Base-by-base conservation (phyloP, 2,329 filamentous ascomycete genomes). In the Colletotrichum phormii region DNA sequence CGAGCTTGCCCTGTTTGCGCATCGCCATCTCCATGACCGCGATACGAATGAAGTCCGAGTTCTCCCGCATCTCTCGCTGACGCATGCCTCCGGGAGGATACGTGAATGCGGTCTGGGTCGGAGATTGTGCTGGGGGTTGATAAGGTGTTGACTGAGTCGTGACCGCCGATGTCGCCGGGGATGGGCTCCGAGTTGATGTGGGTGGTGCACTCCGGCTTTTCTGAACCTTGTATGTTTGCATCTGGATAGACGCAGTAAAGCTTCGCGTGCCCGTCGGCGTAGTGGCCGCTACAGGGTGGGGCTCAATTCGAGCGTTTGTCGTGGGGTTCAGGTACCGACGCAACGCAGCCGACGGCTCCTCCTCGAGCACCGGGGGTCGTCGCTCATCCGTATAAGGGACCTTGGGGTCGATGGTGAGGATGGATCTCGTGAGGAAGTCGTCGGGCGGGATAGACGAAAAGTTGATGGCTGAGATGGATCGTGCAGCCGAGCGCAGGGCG, bases 1-100 rank as follows among this genome's bases (percentile, higher is more conserved):
- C 90, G 64, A 93, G 84, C 80, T 93, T 93, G 76, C 91, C 91
- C 55, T 84, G 85, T 77, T 88, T 89, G 68, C 91, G 89, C 91
- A 93, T 93, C 13, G 91, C 88, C 88, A 93, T 92, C 78, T 93
- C 91, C 87, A 93, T 90, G 63, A 93, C 91, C 46, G 91, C 91
- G 67, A 93, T 89, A 76, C 91, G 89, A 78, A 93, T 92, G 77
- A 93, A 93, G 77, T 93, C 90, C 53, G 90, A 87, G 76, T 93
- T 93, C 80, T 93, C 91, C 35, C 91, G 89, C 85, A 92, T 89
- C 79, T 93, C 91, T 59, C 91, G 88, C 80, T 92, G 91, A 26
- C 91, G 88, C 77, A 86, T 84, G 75, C 85, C 81, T 59, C 86
- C 84, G 51, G 88, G 82, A 64, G 85, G 84, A 65, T 79, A 82